Conservation (phyloP, 192 early-diverging fungal species). For the Rhizophagus clarus region DNA sequence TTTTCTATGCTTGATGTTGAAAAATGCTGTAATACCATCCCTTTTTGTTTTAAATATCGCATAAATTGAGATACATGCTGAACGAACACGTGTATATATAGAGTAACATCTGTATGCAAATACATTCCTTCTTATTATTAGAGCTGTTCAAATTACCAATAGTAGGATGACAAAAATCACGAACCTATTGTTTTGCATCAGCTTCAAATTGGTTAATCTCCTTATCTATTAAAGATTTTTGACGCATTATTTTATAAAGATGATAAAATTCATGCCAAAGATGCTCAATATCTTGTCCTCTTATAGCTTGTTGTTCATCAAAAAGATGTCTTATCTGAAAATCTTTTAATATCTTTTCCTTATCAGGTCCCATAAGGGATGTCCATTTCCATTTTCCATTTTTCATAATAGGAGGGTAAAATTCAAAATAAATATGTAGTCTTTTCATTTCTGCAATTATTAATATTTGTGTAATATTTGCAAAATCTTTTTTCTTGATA, state of each 20-base stretch:
- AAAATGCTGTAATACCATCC: background rate
- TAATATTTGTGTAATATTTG: background rate
- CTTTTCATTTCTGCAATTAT: background rate
- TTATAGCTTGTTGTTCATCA: background rate
- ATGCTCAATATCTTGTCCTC: background rate
- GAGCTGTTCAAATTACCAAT: background rate
- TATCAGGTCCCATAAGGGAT: background rate
- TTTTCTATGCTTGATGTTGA: slow-evolving; percentile 7
- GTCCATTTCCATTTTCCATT: background rate
- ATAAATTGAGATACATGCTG: background rate
- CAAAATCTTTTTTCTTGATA: background rate
- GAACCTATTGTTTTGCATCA: slow-evolving; percentile 2
- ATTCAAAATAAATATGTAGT: background rate
- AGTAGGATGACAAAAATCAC: background rate
- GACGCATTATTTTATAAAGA: background rate
- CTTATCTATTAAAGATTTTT: background rate
- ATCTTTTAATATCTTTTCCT: slow-evolving; percentile 6
- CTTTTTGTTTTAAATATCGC: background rate
- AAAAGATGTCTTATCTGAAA: background rate
- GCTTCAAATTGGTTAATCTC: background rate
- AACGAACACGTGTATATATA: slow-evolving; percentile 14
- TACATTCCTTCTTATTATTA: background rate
- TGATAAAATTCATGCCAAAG: background rate
- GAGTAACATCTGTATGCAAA: background rate
- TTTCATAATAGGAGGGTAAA: background rate